Conservation (phyloP, 306 rosid species). For the Corylus heterophylla region DNA sequence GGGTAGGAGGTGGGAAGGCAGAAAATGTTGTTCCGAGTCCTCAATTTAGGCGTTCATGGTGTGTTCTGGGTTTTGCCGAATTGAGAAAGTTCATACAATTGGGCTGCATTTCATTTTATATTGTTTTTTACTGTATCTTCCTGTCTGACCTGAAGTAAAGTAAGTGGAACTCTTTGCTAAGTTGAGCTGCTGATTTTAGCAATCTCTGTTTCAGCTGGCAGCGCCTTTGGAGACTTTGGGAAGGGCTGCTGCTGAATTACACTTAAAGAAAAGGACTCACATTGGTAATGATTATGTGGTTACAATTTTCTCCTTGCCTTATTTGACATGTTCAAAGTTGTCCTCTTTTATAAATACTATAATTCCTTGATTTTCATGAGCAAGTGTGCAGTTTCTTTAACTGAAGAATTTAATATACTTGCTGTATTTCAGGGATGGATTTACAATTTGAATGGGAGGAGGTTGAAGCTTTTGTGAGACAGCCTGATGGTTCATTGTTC, state of each 20-base stretch:
- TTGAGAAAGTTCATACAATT: neutral
- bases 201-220: constrained; percentile 23
- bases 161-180: constrained; percentile 12
- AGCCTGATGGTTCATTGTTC: constrained; percentile 90
- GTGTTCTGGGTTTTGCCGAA: neutral
- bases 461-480: constrained; percentile 80
- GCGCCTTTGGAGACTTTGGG: constrained; percentile 7
- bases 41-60: neutral
- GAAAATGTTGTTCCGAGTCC: neutral
- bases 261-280: constrained; percentile 75
- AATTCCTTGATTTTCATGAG: neutral
- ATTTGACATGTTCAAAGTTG: constrained; percentile 9
- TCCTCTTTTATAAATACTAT: constrained; percentile 17
- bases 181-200: constrained; percentile 29
- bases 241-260: constrained; percentile 6
- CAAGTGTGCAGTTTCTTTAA: constrained; percentile 3
- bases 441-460: constrained; percentile 85
- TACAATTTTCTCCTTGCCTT: constrained; percentile 19
- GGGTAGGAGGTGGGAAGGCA: neutral
- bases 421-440: constrained; percentile 74
- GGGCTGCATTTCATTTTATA: neutral
- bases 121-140: neutral
- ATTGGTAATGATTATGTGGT: constrained; percentile 61
- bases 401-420: constrained; percentile 14
- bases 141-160: neutral